These are phyloP conservation scores for Rhododendron kiyosumense DNA, from an alignment of 148 eudicot species.

Conservation along the genomic window DNA sequence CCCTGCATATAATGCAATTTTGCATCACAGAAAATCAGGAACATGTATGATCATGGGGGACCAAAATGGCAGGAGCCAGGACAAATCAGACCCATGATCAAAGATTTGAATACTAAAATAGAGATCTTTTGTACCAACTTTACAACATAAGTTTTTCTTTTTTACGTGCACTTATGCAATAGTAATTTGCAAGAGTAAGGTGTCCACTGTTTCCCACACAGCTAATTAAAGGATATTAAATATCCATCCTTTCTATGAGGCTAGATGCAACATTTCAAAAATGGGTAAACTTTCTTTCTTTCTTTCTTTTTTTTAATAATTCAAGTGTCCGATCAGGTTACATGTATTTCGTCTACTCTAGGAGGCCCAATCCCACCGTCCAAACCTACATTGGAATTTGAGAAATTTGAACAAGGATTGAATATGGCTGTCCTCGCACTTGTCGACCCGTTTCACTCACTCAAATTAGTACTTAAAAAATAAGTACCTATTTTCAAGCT, in stretches of 20 bases:
- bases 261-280: background rate
- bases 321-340: too few relatives aligned
- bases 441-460: too few relatives aligned
- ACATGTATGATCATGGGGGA: background rate
- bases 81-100: background rate
- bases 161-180: background rate
- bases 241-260: background rate
- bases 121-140: background rate
- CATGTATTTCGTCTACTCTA: too few relatives aligned
- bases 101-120: background rate
- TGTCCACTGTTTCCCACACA: background rate
- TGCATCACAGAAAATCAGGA: background rate
- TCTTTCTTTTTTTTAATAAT: too few relatives aligned
- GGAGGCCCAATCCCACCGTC: too few relatives aligned
- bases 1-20: background rate
- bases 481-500: too few relatives aligned
- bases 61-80: background rate
- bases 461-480: too few relatives aligned
- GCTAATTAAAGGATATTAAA: background rate
- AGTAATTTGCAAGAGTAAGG: background rate
- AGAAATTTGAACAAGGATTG: too few relatives aligned
- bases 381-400: too few relatives aligned
- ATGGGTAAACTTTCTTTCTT: too few relatives aligned
- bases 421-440: too few relatives aligned
- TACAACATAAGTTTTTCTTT: background rate